phyloP scores from a whole-genome alignment of 345 rosid genomes.

The Conringia planisiliqua region DNA sequence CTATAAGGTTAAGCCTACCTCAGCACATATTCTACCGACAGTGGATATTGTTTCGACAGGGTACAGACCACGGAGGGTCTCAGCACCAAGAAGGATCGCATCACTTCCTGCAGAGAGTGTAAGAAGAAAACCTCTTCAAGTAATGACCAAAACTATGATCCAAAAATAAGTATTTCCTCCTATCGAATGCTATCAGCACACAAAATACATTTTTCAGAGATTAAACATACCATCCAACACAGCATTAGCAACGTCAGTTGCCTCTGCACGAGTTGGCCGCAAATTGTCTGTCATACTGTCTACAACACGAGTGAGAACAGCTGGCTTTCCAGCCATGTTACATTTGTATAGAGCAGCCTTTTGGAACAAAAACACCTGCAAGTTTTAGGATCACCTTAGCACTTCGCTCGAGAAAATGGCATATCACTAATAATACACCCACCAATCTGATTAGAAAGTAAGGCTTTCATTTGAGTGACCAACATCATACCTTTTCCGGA shows the following conservation, averaged over 20 bases:
- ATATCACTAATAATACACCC: constrained; percentile 6
- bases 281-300: constrained; percentile 97
- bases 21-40: constrained; percentile 89
- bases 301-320: constrained; percentile 94
- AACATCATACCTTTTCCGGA: constrained; percentile 70
- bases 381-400: constrained; percentile 9
- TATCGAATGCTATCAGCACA: neutral
- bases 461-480: neutral
- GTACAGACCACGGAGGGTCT: constrained; percentile 88
- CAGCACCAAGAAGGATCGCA: constrained; percentile 99
- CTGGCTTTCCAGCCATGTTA: constrained; percentile 98
- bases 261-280: constrained; percentile 97
- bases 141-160: constrained; percentile 4
- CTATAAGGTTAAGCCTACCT: constrained; percentile 42
- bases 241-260: constrained; percentile 99
- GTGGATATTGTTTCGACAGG: constrained; percentile 87
- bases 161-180: neutral
- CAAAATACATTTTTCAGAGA: no score
- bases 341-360: constrained; percentile 95
- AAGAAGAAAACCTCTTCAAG: neutral
- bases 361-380: constrained; percentile 91
- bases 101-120: constrained; percentile 64
- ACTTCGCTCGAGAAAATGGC: constrained; percentile 2
- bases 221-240: constrained; percentile 73
- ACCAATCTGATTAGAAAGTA: constrained; percentile 4